Evolutionary conservation across 805 yeast genomes (phyloP).

Genomic region (Spencermartinsiella europaea): DNA sequence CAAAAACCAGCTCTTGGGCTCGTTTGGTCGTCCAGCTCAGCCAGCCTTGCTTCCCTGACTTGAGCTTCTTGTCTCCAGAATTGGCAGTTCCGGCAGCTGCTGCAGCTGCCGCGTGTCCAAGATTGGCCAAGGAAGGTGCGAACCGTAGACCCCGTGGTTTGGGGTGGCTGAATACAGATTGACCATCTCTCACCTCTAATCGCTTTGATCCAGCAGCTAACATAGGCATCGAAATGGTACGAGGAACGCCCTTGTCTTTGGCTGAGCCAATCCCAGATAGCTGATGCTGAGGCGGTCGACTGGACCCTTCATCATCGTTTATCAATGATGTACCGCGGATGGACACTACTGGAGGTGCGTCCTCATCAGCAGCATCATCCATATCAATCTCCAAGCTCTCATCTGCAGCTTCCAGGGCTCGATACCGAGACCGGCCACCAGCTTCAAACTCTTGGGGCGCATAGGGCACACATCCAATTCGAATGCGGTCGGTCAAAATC

Average conservation of each 20-base stretch:
- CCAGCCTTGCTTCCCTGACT: slow-evolving; percentile 25
- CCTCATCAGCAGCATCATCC: slow-evolving; percentile 5
- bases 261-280: neutral
- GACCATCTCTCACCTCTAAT: slow-evolving; percentile 21
- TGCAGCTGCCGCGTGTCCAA: slow-evolving; percentile 4
- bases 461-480: slow-evolving; percentile 68
- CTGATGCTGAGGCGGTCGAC: neutral
- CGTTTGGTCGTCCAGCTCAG: slow-evolving; percentile 27
- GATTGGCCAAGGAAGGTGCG: slow-evolving; percentile 13
- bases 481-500: slow-evolving; percentile 54
- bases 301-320: neutral
- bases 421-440: slow-evolving; percentile 8
- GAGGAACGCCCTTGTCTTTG: slow-evolving; percentile 7
- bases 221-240: slow-evolving; percentile 21
- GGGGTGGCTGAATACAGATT: slow-evolving; percentile 24
- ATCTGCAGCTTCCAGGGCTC: slow-evolving; percentile 10
- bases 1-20: slow-evolving; percentile 48
- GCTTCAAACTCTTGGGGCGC: slow-evolving; percentile 24
- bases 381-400: slow-evolving; percentile 3
- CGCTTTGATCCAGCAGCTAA: slow-evolving; percentile 9
- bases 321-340: neutral
- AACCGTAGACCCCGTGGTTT: slow-evolving; percentile 7
- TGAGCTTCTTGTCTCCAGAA: slow-evolving; percentile 4
- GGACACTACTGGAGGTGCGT: neutral
- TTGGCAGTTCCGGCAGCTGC: neutral